Conservation (phyloP, 1,284 basidiomycete genomes). For the Naganishia albida region DNA sequence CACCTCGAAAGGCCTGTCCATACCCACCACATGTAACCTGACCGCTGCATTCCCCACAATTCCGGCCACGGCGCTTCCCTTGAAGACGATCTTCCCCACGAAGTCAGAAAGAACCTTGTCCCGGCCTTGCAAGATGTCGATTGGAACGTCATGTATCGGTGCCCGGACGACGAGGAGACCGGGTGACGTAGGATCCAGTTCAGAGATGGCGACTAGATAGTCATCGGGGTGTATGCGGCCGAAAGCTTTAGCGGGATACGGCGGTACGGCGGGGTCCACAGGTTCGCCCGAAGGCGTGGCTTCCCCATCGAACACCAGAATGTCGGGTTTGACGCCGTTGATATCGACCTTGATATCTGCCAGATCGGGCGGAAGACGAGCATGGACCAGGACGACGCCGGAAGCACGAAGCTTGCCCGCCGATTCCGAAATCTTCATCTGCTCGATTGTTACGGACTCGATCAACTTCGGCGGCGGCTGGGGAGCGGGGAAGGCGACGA, state of each 20-base stretch:
- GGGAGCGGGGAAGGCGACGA: slow-evolving; percentile 50
- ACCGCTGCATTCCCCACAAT: slow-evolving; percentile 49
- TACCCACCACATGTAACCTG: slow-evolving; percentile 40
- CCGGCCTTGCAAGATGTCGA: slow-evolving; percentile 49
- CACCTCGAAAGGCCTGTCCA: slow-evolving; percentile 40
- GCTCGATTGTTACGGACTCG: slow-evolving; percentile 49
- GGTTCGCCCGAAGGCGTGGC: slow-evolving; percentile 31
- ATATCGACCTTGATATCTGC: slow-evolving; percentile 43
- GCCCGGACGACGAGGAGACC: slow-evolving; percentile 45
- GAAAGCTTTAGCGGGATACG: slow-evolving; percentile 38
- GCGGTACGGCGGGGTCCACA: slow-evolving; percentile 29
- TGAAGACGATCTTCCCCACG: slow-evolving; percentile 52
- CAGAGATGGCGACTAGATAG: slow-evolving; percentile 30
- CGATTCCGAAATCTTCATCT: slow-evolving; percentile 47
- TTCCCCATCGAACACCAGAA: slow-evolving; percentile 50
- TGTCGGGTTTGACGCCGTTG: slow-evolving; percentile 46
- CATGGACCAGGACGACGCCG: slow-evolving; percentile 48
- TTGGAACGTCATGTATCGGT: slow-evolving; percentile 45
- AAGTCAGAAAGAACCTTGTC: slow-evolving; percentile 49
- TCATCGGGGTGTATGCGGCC: slow-evolving; percentile 41
- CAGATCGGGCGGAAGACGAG: slow-evolving; percentile 46
- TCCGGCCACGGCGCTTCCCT: slow-evolving; percentile 51
- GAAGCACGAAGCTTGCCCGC: slow-evolving; percentile 46
- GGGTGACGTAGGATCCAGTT: slow-evolving; percentile 15
- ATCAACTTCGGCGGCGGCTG: slow-evolving; percentile 48